These are phyloP conservation scores for Saitozyma podzolica DNA, from an alignment of 768 basidiomycete species.

Conservation along the genomic window DNA sequence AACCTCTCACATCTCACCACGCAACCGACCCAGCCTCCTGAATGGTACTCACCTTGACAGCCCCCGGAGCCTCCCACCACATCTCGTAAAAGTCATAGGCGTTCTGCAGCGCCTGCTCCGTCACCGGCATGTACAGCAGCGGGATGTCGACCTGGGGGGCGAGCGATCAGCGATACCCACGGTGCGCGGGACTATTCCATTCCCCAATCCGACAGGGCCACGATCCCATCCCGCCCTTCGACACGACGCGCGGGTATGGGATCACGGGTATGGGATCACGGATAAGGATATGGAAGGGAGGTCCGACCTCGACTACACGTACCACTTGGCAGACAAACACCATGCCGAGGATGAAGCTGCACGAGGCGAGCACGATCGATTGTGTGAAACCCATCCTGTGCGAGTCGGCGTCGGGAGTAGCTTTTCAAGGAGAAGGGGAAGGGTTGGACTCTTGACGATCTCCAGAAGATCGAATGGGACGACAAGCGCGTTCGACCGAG, in stretches of 20 bases:
- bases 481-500: too few relatives aligned
- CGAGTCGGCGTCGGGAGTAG: too few relatives aligned
- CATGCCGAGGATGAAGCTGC: conserved; percentile 86
- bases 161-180: too few relatives aligned
- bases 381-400: conserved; percentile 80
- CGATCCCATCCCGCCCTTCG: too few relatives aligned
- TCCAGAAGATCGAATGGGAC: too few relatives aligned
- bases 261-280: too few relatives aligned
- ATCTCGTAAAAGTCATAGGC: conserved; percentile 88
- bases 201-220: too few relatives aligned
- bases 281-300: conserved; percentile 1
- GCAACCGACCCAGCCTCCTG: too few relatives aligned
- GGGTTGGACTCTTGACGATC: too few relatives aligned
- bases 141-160: conserved; percentile 83
- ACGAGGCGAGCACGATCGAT: conserved; percentile 80
- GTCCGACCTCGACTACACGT: conserved; percentile 8
- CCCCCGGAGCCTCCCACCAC: conserved; percentile 88
- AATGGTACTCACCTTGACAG: conserved; percentile 71
- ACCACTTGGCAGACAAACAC: conserved; percentile 46
- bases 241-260: too few relatives aligned
- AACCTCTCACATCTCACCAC: background rate
- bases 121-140: conserved; percentile 68
- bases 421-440: too few relatives aligned
- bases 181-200: too few relatives aligned
- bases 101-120: conserved; percentile 67